Evolutionary conservation across 140 eudicot genomes (phyloP).

Genomic region (Ambrosia hybrid): DNA sequence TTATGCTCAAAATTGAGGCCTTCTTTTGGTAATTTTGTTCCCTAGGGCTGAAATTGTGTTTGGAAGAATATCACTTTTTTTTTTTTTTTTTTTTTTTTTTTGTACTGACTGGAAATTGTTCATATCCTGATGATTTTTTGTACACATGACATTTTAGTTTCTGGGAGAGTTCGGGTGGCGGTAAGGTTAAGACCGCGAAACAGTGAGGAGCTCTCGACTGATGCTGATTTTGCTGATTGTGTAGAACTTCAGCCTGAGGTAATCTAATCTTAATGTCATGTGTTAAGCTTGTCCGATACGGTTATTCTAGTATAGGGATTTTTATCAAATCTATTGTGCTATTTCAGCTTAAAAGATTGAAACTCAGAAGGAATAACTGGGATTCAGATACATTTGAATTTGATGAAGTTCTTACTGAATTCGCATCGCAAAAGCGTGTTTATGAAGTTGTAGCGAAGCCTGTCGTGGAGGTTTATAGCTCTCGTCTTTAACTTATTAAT

Average conservation of each 20-base stretch:
- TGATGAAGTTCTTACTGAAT: constrained; percentile 94
- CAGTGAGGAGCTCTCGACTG: constrained; percentile 75
- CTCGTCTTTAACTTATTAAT: not conserved
- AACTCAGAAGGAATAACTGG: constrained; percentile 87
- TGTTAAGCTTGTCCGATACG: not conserved
- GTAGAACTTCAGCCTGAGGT: constrained; percentile 99
- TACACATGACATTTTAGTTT: constrained; percentile 40
- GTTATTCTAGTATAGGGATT: not conserved
- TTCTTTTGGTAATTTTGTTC: not conserved
- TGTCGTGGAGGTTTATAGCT: constrained; percentile 70
- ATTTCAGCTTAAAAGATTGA: constrained; percentile 77
- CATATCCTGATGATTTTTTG: not conserved
- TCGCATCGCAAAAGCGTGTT: constrained; percentile 95
- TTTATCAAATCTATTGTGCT: not conserved
- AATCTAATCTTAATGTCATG: constrained; percentile 2
- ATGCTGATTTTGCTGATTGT: constrained; percentile 97
- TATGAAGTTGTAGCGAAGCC: constrained; percentile 98
- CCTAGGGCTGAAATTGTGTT: too few relatives aligned
- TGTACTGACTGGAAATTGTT: too few relatives aligned
- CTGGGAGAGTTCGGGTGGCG: constrained; percentile 94
- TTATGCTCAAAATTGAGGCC: too few relatives aligned
- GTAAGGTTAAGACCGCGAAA: constrained; percentile 90
- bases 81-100: too few relatives aligned
- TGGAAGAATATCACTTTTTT: too few relatives aligned
- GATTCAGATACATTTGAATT: constrained; percentile 94